Evolutionary conservation across 768 basidiomycete genomes (phyloP), one percentile per base, ranked within the genome.

Genomic region (Pleurotus tuoliensis): DNA sequence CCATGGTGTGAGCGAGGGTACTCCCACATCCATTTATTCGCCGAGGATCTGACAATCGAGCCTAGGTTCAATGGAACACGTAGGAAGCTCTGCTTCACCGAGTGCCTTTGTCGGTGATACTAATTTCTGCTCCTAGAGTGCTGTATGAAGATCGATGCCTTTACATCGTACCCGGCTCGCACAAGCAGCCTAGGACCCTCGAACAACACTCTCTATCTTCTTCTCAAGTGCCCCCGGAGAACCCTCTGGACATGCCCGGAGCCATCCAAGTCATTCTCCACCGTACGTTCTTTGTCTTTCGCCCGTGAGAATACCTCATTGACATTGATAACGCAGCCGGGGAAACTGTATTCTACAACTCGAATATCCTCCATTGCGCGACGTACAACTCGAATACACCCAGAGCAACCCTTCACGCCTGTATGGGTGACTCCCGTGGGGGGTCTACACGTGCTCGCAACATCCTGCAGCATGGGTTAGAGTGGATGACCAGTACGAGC

Each of bases 31-130:
- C 43, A 5, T 13, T 47, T 7, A 6, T 2, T 30, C 20, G 6
- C 48, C 18, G 39, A 39, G 38, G 34, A 27, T 45, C 11, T 11
- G 5, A 3, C 7, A 47, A 13, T 27, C 22, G 3, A 24, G 3
- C 37, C 2, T 50, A 90, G 87, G 77, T 90, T 0, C 88, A 92
- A 70, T 92, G 88, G 88, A 92, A 91, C 63, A 84, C 87, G 88
- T 88, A 73, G 54, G 83, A 71, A 5, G 38, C 25, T n/a, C 9
- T 9, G 6, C 6, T 24, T 30, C 16, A 22, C 22, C 4, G 1
- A 34, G 30, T 11, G 8, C 30, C 30, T 11, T 34, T 43, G 18
- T 8, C 24, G 2, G 7, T 40, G 34, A 7, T 20, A 25, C 5
- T 58, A 43, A 51, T 15, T 45, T 22, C 45, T 44, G 34, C n/a